A percentile compares a stretch with the other conserved stretches of the same genome.
These are phyloP conservation scores for Kitagawia praeruptora DNA, from an alignment of 129 eudicot genomes.

Conservation along the genomic window DNA sequence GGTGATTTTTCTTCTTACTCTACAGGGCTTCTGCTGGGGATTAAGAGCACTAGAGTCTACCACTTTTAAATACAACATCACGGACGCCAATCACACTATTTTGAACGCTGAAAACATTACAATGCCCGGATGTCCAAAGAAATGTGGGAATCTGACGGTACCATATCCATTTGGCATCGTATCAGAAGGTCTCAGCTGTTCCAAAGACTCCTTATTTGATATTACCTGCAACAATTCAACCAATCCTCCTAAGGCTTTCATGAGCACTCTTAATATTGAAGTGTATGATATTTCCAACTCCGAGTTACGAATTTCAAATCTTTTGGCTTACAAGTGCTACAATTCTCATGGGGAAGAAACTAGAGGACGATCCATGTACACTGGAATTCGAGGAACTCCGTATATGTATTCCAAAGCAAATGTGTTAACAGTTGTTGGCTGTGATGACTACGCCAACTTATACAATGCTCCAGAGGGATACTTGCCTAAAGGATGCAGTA, in stretches of 20 bases:
- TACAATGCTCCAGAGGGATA: not conserved
- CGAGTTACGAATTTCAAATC: not conserved
- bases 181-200: not conserved
- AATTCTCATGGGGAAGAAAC: not conserved
- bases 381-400: not conserved
- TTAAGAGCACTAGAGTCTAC: not conserved
- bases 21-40: not conserved
- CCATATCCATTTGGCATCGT: not conserved
- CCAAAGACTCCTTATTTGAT: not conserved
- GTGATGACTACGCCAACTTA: constrained; percentile 25
- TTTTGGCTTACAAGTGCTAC: not conserved
- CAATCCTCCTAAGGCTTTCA: not conserved
- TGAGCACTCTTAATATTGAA: not conserved
- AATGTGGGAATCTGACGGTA: not conserved
- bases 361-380: not conserved
- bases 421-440: constrained; percentile 21
- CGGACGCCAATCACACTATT: not conserved
- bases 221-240: not conserved
- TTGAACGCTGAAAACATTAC: not conserved
- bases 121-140: not conserved
- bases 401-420: constrained; percentile 13
- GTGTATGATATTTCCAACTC: constrained; percentile 6
- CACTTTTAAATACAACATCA: not conserved
- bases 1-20: not conserved
- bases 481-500: constrained; percentile 12